Base-by-base conservation (phyloP, 2,329 filamentous ascomycete genomes). In the Metarhizium rileyi region DNA sequence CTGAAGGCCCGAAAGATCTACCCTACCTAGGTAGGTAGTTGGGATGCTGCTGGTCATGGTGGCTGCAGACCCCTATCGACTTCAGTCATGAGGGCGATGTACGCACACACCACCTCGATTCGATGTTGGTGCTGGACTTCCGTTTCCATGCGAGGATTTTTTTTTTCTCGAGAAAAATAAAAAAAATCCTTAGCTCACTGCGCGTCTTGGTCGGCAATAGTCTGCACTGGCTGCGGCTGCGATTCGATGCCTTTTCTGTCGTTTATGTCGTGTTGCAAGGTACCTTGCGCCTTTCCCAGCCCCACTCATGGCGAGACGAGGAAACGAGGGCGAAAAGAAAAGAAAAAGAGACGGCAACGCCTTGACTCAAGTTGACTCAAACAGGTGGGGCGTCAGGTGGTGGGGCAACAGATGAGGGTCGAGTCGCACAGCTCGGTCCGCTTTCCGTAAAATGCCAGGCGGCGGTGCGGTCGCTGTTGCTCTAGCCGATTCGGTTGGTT, bases 391-490 rank as follows among this genome's bases (percentile, higher is more conserved):
- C 30, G 12, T 20, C 8, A 41, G 25, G 30, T 20, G 22, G n/a
- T n/a, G n/a, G n/a, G n/a, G n/a, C n/a, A n/a, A n/a, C n/a, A n/a
- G n/a, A n/a, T n/a, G n/a, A n/a, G n/a, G n/a, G n/a, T n/a, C n/a
- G n/a, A n/a, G n/a, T n/a, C n/a, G n/a, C n/a, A n/a, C 25, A 47
- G 35, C 33, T 41, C 35, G 46, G 46, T 47, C 35, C 35, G 46
- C n/a, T 35, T 47, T 25, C 46, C n/a, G n/a, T n/a, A n/a, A n/a
- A n/a, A n/a, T n/a, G n/a, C n/a, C n/a, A n/a, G n/a, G n/a, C n/a
- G n/a, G n/a, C n/a, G n/a, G n/a, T n/a, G n/a, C n/a, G n/a, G n/a
- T n/a, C n/a, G n/a, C n/a, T n/a, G n/a, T n/a, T n/a, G n/a, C n/a
- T n/a, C n/a, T n/a, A n/a, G n/a, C n/a, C n/a, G n/a, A n/a, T n/a